phyloP scores from a whole-genome alignment of 495 filamentous ascomycete genomes.

The Neurospora cerealis region DNA sequence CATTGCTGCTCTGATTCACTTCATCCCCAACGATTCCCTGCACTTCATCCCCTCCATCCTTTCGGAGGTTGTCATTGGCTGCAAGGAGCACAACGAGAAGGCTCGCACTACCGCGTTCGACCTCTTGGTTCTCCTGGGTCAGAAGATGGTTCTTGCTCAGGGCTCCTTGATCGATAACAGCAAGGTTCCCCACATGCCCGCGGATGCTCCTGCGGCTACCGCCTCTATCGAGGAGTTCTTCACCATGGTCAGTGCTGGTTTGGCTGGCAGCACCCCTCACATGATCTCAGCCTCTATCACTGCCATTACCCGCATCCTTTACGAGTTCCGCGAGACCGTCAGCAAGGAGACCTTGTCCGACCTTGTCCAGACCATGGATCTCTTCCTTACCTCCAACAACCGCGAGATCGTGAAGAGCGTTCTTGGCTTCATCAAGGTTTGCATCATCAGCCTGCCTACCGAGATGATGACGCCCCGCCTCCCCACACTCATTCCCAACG shows the following conservation, averaged over 20 bases:
- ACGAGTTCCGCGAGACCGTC: constrained; percentile 66
- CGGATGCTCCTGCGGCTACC: constrained; percentile 61
- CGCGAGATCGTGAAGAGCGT: constrained; percentile 90
- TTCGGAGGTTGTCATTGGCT: constrained; percentile 85
- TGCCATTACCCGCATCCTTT: constrained; percentile 81
- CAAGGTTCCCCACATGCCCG: constrained; percentile 74
- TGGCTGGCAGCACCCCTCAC: constrained; percentile 83
- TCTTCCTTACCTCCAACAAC: constrained; percentile 91
- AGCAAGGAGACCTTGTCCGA: constrained; percentile 50
- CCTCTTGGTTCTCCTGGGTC: constrained; percentile 77
- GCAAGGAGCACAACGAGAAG: constrained; percentile 95
- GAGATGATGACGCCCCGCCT: constrained; percentile 66
- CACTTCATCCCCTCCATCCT: constrained; percentile 89
- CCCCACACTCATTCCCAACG: constrained; percentile 64
- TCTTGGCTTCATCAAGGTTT: constrained; percentile 93
- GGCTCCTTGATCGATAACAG: constrained; percentile 74
- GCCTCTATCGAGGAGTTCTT: constrained; percentile 90
- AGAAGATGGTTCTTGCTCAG: constrained; percentile 54
- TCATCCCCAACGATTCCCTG: constrained; percentile 62
- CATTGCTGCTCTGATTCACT: constrained; percentile 65
- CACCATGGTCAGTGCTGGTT: constrained; percentile 94
- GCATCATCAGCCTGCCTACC: constrained; percentile 71
- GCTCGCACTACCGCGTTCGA: constrained; percentile 83
- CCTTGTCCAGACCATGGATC: constrained; percentile 81
- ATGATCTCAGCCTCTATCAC: constrained; percentile 94